These are phyloP conservation scores for Achlya hypogyna DNA, from an alignment of 352 stramenopile species.

Conservation along the genomic window DNA sequence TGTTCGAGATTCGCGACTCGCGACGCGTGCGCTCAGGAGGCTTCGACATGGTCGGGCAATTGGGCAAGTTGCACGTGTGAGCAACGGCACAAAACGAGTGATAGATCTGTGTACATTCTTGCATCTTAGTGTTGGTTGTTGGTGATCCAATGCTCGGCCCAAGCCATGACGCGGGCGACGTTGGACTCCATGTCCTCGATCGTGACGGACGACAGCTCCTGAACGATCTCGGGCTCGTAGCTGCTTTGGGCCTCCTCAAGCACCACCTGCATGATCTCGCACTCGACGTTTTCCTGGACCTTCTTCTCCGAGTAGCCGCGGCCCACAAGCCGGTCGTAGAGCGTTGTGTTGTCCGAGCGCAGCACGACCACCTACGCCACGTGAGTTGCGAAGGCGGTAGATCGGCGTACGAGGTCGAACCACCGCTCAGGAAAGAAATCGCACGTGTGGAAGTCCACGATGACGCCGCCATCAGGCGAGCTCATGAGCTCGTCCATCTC, in stretches of 20 bases:
- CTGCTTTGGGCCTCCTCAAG: conserved; percentile 93
- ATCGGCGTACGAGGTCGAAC: conserved; percentile 81
- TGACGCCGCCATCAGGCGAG: conserved; percentile 59
- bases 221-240: conserved; percentile 92
- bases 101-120: not conserved
- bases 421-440: conserved; percentile 97
- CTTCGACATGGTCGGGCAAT: not conserved
- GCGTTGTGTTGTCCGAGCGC: conserved; percentile 86
- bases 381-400: not conserved
- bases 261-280: conserved; percentile 98
- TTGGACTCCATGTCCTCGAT: conserved; percentile 95
- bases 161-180: conserved; percentile 85
- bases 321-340: conserved; percentile 81
- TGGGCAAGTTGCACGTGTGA: conserved; percentile 1
- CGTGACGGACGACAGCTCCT: conserved; percentile 91
- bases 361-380: conserved; percentile 61
- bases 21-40: not conserved
- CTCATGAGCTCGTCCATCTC: conserved; percentile 88
- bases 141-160: conserved; percentile 88
- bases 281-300: conserved; percentile 93
- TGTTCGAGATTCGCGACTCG: not conserved
- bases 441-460: conserved; percentile 97
- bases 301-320: conserved; percentile 95
- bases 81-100: not conserved
- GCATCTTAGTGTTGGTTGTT: conserved; percentile 39